Percentiles rank a stretch among this genome's conserved stretches.
Evolutionary conservation across 108 stramenopile species (phyloP).

Genomic region (Seminavis robusta): DNA sequence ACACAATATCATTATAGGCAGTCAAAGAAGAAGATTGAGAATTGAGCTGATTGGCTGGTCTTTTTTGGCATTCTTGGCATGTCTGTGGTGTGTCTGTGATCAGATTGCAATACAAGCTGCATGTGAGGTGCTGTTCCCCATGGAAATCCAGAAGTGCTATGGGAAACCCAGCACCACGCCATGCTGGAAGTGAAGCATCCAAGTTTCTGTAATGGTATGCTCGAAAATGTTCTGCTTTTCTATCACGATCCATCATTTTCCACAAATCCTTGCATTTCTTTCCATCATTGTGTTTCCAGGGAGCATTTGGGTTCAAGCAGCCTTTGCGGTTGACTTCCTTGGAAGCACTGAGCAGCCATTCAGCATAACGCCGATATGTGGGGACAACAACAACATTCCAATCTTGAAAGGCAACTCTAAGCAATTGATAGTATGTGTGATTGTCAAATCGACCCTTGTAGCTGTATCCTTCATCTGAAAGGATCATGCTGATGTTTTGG

Average conservation of each 20-base stretch:
- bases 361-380: constrained; percentile 22
- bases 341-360: constrained; percentile 21
- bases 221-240: not conserved
- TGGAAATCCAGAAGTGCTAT: constrained; percentile 2
- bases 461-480: constrained; percentile 19
- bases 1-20: constrained; percentile 17
- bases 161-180: constrained; percentile 1
- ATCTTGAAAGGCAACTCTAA: not conserved
- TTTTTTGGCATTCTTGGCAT: not conserved
- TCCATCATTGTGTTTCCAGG: not conserved
- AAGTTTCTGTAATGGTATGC: constrained; percentile 1
- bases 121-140: not conserved
- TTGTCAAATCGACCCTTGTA: constrained; percentile 1
- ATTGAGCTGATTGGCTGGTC: not conserved
- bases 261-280: not conserved
- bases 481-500: constrained; percentile 9
- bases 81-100: constrained; percentile 10
- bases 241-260: not conserved
- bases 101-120: constrained; percentile 10
- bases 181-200: constrained; percentile 5
- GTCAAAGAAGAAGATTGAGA: not conserved
- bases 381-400: constrained; percentile 19
- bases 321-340: constrained; percentile 18
- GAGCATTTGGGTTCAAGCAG: not conserved
- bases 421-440: not conserved